Conservation (phyloP, 1,284 basidiomycete species). For the Mycena citricolor region DNA sequence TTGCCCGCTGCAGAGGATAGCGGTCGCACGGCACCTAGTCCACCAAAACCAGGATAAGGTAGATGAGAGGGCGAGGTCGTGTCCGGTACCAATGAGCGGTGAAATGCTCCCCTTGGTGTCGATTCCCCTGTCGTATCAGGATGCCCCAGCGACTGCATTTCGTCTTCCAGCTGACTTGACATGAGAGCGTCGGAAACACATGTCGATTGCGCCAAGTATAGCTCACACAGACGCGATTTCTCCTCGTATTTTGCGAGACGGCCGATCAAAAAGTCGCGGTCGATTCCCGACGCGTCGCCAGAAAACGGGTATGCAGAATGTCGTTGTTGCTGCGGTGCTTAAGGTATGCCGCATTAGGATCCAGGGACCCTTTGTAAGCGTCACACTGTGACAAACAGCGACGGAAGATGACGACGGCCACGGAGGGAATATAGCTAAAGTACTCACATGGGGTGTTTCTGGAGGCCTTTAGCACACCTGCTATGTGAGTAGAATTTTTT, state of each 20-base stretch:
- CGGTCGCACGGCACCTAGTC: constrained; percentile 49
- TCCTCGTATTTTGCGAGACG: constrained; percentile 60
- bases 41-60: constrained; percentile 58
- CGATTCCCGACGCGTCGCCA: constrained; percentile 33
- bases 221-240: constrained; percentile 51
- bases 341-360: too few relatives aligned
- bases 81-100: constrained; percentile 38
- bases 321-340: too few relatives aligned
- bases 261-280: constrained; percentile 44
- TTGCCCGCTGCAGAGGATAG: constrained; percentile 27
- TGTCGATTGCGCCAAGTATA: constrained; percentile 70
- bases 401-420: too few relatives aligned
- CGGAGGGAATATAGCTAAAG: too few relatives aligned
- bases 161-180: constrained; percentile 56
- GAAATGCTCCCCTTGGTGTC: constrained; percentile 15
- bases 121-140: constrained; percentile 42
- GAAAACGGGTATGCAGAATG: constrained; percentile 56
- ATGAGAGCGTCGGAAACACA: constrained; percentile 77
- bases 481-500: too few relatives aligned
- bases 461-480: too few relatives aligned
- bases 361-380: too few relatives aligned
- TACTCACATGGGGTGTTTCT: too few relatives aligned
- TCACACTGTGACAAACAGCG: too few relatives aligned
- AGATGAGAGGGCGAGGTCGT: constrained; percentile 59
- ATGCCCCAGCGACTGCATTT: constrained; percentile 67